phyloP scores from a whole-genome alignment of 805 yeast species.

The Saccharomycopsis sp. region DNA sequence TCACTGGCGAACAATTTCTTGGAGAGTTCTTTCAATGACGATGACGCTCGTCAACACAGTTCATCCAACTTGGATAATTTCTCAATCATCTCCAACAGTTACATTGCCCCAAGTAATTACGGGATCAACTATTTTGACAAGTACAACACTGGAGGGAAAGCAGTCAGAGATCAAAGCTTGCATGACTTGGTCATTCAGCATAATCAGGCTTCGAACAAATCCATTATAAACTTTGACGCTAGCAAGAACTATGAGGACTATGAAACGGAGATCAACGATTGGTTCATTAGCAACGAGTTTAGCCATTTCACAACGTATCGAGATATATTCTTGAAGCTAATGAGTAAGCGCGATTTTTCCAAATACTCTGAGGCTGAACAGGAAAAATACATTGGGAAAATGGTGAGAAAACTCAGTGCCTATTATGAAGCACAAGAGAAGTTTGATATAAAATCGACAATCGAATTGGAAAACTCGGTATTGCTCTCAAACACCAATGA shows the following conservation, averaged over 20 bases:
- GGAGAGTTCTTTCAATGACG: slow-evolving; percentile 8
- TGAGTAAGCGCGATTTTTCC: slow-evolving; percentile 3
- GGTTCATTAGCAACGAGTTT: slow-evolving; percentile 31
- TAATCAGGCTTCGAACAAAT: slow-evolving; percentile 12
- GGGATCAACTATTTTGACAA: slow-evolving; percentile 17
- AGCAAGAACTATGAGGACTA: slow-evolving; percentile 7
- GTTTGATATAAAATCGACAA: slow-evolving; percentile 6
- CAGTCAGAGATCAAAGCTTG: slow-evolving; percentile 11
- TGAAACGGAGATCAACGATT: slow-evolving; percentile 26
- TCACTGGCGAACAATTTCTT: slow-evolving; percentile 6
- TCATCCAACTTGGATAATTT: no score
- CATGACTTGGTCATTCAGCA: slow-evolving; percentile 7
- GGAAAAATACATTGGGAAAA: slow-evolving; percentile 6
- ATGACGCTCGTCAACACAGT: no score
- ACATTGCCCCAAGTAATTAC: slow-evolving; percentile 10
- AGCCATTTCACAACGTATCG: slow-evolving; percentile 13
- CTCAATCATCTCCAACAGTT: slow-evolving; percentile 5
- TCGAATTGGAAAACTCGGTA: slow-evolving; percentile 9
- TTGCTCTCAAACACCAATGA: slow-evolving; percentile 18
- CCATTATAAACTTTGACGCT: slow-evolving; percentile 15
- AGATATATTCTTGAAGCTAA: slow-evolving; percentile 8
- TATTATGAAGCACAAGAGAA: slow-evolving; percentile 8
- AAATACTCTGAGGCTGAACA: slow-evolving; percentile 10
- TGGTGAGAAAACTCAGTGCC: slow-evolving; percentile 8
- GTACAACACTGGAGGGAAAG: not conserved